Evolutionary conservation across 2,329 filamentous ascomycete genomes (phyloP), one percentile per base, ranked within the genome.

Genomic region (Tolypocladium ophioglossoides): DNA sequence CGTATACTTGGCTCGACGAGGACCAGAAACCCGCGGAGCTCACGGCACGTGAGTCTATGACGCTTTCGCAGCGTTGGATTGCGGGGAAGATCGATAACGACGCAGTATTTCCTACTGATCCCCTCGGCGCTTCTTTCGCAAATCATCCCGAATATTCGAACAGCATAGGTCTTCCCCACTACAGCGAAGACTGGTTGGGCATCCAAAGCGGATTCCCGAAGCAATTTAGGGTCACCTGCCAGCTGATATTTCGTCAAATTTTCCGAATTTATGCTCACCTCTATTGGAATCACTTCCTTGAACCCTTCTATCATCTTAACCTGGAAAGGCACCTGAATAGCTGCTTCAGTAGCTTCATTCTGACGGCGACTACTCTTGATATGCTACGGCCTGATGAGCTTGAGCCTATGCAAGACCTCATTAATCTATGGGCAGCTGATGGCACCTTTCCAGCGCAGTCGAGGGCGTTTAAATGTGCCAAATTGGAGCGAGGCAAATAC

Each of bases 221-320:
- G 62, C 86, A 87, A 56, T 96, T 96, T 69, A 78, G 89, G 61
- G 81, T 84, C 59, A 90, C 95, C 62, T 91, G 91, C 75, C 89
- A 91, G 75, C 84, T 84, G 55, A 91, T 95, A 63, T 90, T 96
- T 75, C 86, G 90, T 63, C 91, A 95, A 72, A 96, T 96, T 84
- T 96, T 96, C 78, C 86, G 91, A 56, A 91, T 95, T 63, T 96
- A 96, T 66, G 86, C 92, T 48, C 91, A 96, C 72, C 83, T 96
- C 56, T 96, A 96, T 77, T 95, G 94, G 79, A 88, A 89, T 54
- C 91, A 96, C 71, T 96, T 87, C 71, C 73, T 85, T 59, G 85
- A 88, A 61, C 86, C 86, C 7, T 89, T 89, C 71, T 90, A 88
- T 72, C 84, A 89, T 67, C 78, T 91, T 58, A 87, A 85, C 71